phyloP scores from a whole-genome alignment of 2,329 filamentous ascomycete genomes.

The Nothophoma quercina region DNA sequence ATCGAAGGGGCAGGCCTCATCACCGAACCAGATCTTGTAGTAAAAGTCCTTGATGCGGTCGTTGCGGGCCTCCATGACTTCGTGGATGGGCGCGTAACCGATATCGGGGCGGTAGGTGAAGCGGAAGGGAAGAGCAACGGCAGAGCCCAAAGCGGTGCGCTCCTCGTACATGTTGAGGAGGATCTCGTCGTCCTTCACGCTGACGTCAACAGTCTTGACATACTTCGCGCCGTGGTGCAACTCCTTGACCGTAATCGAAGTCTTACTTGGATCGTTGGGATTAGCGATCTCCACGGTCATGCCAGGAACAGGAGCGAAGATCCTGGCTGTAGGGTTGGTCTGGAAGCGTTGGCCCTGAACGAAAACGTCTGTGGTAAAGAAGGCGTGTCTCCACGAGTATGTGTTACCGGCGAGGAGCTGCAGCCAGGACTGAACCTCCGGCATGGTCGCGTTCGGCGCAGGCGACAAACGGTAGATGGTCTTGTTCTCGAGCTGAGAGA shows the following conservation, averaged over 20 bases:
- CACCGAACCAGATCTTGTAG: conserved; percentile 96
- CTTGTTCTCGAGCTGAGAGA: conserved; percentile 81
- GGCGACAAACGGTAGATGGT: conserved; percentile 83
- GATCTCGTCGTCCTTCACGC: conserved; percentile 80
- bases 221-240: conserved; percentile 86
- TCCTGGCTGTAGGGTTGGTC: conserved; percentile 91
- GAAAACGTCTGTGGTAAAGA: conserved; percentile 92
- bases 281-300: conserved; percentile 87
- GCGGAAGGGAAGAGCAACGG: conserved; percentile 82
- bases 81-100: conserved; percentile 95
- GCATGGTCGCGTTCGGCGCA: conserved; percentile 75
- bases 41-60: conserved; percentile 99
- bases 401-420: conserved; percentile 83
- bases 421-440: conserved; percentile 83
- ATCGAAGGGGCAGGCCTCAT: conserved; percentile 83
- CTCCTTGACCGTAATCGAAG: conserved; percentile 85
- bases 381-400: conserved; percentile 92
- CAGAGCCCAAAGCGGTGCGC: conserved; percentile 81
- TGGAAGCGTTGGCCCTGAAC: conserved; percentile 97
- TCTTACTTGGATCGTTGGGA: conserved; percentile 83
- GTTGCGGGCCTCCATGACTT: conserved; percentile 95
- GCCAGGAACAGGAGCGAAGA: conserved; percentile 85
- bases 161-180: conserved; percentile 91
- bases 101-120: conserved; percentile 96
- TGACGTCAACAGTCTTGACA: conserved; percentile 86